A percentile compares a stretch with the other conserved stretches of the same genome.
phyloP scores from a whole-genome alignment of 306 rosid genomes.

The Hylodesmum podocarpum region DNA sequence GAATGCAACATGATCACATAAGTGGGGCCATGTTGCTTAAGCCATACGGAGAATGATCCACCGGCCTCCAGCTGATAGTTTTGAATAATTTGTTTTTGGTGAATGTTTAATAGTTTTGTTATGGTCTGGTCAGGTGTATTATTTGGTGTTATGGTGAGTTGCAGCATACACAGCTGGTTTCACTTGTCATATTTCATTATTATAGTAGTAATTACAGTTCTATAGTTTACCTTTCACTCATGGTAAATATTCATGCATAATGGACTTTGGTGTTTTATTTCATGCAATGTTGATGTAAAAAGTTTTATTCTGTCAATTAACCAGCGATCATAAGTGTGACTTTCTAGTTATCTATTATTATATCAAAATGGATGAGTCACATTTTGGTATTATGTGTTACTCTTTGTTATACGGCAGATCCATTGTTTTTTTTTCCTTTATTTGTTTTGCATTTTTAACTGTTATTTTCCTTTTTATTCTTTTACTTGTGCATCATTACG shows the following conservation, averaged over 20 bases:
- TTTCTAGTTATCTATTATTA: too few species aligned
- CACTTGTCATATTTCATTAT: slow-evolving; percentile 9
- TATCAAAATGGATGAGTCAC: too few species aligned
- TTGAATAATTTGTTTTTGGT: neutral
- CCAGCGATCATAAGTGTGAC: too few species aligned
- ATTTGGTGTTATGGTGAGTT: slow-evolving; percentile 32
- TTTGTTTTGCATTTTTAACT: too few species aligned
- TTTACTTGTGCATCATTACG: too few species aligned
- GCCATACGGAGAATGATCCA: slow-evolving; percentile 47
- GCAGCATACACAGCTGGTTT: slow-evolving; percentile 34
- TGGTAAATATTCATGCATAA: slow-evolving; percentile 21
- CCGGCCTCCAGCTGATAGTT: slow-evolving; percentile 44
- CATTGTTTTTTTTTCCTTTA: too few species aligned
- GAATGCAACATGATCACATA: slow-evolving; percentile 35
- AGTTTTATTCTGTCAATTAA: too few species aligned
- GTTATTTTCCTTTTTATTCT: too few species aligned
- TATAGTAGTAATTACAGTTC: neutral
- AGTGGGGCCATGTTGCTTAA: slow-evolving; percentile 51
- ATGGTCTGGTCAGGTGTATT: slow-evolving; percentile 32
- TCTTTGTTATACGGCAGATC: too few species aligned
- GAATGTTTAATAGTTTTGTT: slow-evolving; percentile 8
- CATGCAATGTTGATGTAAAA: too few species aligned
- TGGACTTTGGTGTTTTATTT: too few species aligned
- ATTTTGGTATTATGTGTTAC: too few species aligned
- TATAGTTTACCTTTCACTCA: neutral